Evolutionary conservation across 2,329 filamentous ascomycete species (phyloP), one percentile per base, ranked within the genome.

Genomic region (Venturia aucupariae): DNA sequence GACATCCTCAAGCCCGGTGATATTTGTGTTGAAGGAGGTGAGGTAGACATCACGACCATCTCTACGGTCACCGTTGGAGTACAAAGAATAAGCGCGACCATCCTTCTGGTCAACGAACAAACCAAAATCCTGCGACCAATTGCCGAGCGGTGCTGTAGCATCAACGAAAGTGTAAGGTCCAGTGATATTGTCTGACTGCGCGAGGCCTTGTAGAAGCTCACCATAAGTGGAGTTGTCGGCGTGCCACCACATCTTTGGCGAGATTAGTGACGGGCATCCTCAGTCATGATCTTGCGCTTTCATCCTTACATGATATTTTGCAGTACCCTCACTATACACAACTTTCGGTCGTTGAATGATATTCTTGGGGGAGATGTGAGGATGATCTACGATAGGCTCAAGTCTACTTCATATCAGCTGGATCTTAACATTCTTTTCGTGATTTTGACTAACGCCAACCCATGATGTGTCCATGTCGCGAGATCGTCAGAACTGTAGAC

Each of bases 321-420:
- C 74, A 0, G 80, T 78, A 2, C 75, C 75, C 60, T 84, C 74
- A 67, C 82, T 85, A 67, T 83, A 86, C 1, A 84, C 78, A 2
- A 87, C 84, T 68, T 87, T 87, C 0, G 84, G 84, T 19, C 84
- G 75, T 69, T 86, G 84, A 35, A 87, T 86, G 55, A 87, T 82
- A 67, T 79, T 81, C 3, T 80, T 71, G 0, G 82, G 79, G 0
- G 81, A 80, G 57, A 86, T 82, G 67, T 82, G 82, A 0, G 79
- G 76, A 65, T 86, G 81, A 0, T 79, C 83, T 39, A 81, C 75
- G 32, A 84, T 74, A 0, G 84, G 81, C 61, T 79, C 80, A 78
- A 22, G 48, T 24, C 22, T 35, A 22, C 17, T n/a, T 17, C 19
- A 19, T 8, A 11, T 48, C 15, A 41, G 27, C 32, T 10, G 6